Conservation (phyloP, 352 stramenopile species). For the Pythium catenulatum region DNA sequence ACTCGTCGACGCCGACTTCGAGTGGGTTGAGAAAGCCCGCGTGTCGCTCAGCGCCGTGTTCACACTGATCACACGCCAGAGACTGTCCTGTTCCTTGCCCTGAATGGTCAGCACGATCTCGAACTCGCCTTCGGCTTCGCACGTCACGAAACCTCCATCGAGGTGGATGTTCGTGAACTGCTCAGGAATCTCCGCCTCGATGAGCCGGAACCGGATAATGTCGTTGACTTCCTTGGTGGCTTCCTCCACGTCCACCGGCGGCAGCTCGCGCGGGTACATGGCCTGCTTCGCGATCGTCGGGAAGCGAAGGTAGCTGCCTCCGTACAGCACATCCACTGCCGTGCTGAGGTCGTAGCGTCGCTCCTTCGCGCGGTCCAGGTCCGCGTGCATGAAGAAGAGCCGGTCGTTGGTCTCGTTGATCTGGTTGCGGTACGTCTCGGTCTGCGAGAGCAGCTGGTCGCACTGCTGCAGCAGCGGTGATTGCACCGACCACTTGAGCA, state of each 20-base stretch:
- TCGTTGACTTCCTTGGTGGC: conserved; percentile 84
- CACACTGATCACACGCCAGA: conserved; percentile 90
- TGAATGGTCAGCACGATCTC: conserved; percentile 92
- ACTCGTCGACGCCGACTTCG: conserved; percentile 78
- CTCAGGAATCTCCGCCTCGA: conserved; percentile 87
- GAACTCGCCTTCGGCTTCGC: conserved; percentile 86
- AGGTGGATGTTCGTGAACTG: conserved; percentile 90
- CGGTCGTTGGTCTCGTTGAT: conserved; percentile 91
- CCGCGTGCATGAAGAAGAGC: conserved; percentile 91
- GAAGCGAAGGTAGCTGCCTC: conserved; percentile 85
- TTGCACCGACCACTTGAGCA: conserved; percentile 93
- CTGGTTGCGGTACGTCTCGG: conserved; percentile 83
- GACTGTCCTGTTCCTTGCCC: conserved; percentile 83
- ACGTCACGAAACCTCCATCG: conserved; percentile 88
- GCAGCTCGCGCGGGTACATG: conserved; percentile 83
- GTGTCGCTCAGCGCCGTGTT: conserved; percentile 86
- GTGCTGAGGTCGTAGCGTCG: conserved; percentile 89
- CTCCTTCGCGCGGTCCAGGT: conserved; percentile 90
- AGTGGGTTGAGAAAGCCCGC: conserved; percentile 75
- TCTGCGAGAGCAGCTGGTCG: conserved; percentile 76
- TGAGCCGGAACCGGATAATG: conserved; percentile 89
- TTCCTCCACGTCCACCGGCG: conserved; percentile 75
- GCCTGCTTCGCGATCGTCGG: conserved; percentile 86
- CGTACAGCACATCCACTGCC: conserved; percentile 88
- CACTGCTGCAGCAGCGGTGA: conserved; percentile 87